Base-by-base conservation (phyloP, 129 eudicot species). In the Helianthus tuberosus region DNA sequence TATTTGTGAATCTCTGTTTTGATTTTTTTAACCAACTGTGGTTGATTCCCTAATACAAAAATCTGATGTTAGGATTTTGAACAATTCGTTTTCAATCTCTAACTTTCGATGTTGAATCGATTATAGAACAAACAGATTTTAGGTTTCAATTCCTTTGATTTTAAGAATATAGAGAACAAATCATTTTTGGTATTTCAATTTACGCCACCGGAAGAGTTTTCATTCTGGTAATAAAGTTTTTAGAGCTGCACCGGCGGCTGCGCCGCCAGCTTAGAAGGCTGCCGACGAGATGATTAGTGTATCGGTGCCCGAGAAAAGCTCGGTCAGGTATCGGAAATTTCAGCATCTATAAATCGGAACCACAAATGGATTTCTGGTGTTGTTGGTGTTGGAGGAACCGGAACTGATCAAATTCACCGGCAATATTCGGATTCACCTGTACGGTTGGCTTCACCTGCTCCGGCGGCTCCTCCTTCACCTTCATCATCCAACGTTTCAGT, bases 221-320 rank as follows among this genome's bases (percentile, higher is more conserved):
- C 96, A 92, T 0, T 86, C 92, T 6, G 5, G 5, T 38, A 38
- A 38, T 38, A 38, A 38, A 75, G 74, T 87, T 1, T 81, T 76
- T 36, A 81, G 84, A 66, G 60, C 83, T 14, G 77, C 81, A 5
- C 76, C 79, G 3, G 84, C 82, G 36, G 80, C 85, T 77, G 59
- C 84, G 10, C 66, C 67, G 50, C 88, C 96, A 11, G 89, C 87
- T 11, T 90, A 89, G 98, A 93, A 86, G 74, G 74, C 93, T 17
- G 86, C 93, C 11, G 98, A 94, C 38, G 96, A 95, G 66, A 87
- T 91, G 94, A 91, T 95, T 57, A 89, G 96, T 27, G 90, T 91
- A 25, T 76, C n/a, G n/a, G n/a, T n/a, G n/a, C n/a, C n/a, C n/a
- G n/a, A n/a, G n/a, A n/a, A n/a, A n/a, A n/a, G n/a, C n/a, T n/a